A percentile compares a stretch with the other conserved stretches of the same genome.
Evolutionary conservation across 2,329 filamentous ascomycete species (phyloP).

Genomic region (Penicillium sp.): DNA sequence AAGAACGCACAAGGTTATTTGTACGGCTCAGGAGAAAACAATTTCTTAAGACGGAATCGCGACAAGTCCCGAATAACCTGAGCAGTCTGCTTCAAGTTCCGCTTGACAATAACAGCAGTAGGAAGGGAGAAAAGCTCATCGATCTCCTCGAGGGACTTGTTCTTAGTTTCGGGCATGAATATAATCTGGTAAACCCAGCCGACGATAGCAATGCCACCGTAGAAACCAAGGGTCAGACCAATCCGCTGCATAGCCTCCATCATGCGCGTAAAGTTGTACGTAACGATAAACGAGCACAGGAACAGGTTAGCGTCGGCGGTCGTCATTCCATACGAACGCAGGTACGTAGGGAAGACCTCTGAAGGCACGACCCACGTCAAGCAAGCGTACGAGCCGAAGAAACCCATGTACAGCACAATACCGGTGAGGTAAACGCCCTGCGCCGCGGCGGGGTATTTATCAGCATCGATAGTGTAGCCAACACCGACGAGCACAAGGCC

Average conservation of each 20-base stretch:
- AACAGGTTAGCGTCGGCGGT: conserved; percentile 60
- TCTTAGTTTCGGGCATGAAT: conserved; percentile 70
- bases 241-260: conserved; percentile 58
- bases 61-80: conserved; percentile 41
- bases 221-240: conserved; percentile 61
- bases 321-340: conserved; percentile 65
- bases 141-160: conserved; percentile 62
- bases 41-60: conserved; percentile 40
- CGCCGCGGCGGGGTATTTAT: conserved; percentile 41
- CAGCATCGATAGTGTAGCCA: conserved; percentile 50
- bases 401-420: conserved; percentile 53
- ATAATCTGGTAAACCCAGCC: conserved; percentile 65
- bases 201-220: conserved; percentile 61
- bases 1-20: background rate
- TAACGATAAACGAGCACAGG: conserved; percentile 63
- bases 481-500: conserved; percentile 59
- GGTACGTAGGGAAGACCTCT: conserved; percentile 64
- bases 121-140: conserved; percentile 58
- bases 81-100: conserved; percentile 46
- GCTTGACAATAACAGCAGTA: conserved; percentile 52
- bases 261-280: conserved; percentile 67
- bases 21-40: conserved; percentile 33
- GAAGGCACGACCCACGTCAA: conserved; percentile 59
- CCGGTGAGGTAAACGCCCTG: conserved; percentile 59
- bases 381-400: conserved; percentile 59